Base-by-base conservation (phyloP, 495 filamentous ascomycete species). In the Penicillium flavigenum region DNA sequence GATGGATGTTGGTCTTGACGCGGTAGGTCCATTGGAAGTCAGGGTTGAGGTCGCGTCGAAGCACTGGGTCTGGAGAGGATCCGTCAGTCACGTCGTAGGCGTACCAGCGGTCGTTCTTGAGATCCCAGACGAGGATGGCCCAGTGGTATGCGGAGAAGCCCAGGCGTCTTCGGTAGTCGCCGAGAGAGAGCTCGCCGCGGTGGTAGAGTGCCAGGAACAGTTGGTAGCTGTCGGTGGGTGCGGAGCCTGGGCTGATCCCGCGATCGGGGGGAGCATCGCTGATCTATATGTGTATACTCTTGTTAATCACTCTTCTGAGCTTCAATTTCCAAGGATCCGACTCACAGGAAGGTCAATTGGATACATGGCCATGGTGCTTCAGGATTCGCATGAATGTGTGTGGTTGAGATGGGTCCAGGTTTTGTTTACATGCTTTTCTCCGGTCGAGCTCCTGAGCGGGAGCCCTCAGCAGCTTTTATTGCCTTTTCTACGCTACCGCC, bases 131-230 rank as follows among this genome's bases (percentile, higher is more conserved):
- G 22, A 66, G 57, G 32, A 66, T 51, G 1, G 27, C 51, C 61
- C 61, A 66, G 47, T 66, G 63, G 60, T 60, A 66, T 9, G 63
- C 63, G 8, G 60, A 26, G 31, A 46, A 48, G 17, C 36, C 26
- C 1, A 66, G 60, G 12, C 47, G 46, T 1, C 19, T 41, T 19
- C 60, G 43, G 43, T 56, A 47, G 11, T 66, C 50, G 38, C 54
- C 54, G 10, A 61, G 57, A n/a, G 63, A 66, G 26, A 56, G 38
- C 26, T 60, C 58, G n/a, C 55, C 47, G 29, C 60, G 63, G 17
- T 59, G 46, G 54, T 66, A 54, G 6, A 66, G 20, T 24, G 57
- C 47, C 22, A 66, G 32, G 27, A 39, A 60, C 14, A 66, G 17
- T 5, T 51, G 51, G 51, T 55, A 47, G 48, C 47, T 52, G 47